Evolutionary conservation across 768 basidiomycete genomes (phyloP).

Genomic region (Hortiboletus campestris): DNA sequence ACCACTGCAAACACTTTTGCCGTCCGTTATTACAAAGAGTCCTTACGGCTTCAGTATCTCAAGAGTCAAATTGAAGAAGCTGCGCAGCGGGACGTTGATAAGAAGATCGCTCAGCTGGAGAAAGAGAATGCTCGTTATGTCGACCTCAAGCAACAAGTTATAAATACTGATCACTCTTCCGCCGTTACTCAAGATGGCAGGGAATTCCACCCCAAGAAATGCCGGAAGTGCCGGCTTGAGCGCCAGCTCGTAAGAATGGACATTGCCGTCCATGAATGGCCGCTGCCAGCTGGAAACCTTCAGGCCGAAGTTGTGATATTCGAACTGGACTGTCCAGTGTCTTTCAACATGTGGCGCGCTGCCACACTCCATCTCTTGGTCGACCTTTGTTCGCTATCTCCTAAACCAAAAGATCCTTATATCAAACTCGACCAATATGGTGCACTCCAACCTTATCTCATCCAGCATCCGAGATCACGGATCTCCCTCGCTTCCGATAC

Average conservation of each 20-base stretch:
- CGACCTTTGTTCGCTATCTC: conserved; percentile 31
- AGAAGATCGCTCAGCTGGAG: conserved; percentile 31
- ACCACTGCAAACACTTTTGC: conserved; percentile 27
- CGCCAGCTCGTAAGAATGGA: conserved; percentile 17
- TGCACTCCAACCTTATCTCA: conserved; percentile 9
- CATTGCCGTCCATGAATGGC: conserved; percentile 48
- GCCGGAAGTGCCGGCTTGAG: conserved; percentile 31
- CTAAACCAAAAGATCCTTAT: conserved; percentile 2
- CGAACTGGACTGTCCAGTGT: conserved; percentile 39
- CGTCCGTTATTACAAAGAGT: conserved; percentile 33
- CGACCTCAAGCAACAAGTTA: conserved; percentile 9
- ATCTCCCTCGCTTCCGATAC: conserved; percentile 22
- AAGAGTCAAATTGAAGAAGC: conserved; percentile 29
- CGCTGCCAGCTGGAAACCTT: conserved; percentile 33
- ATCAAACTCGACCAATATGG: conserved; percentile 12
- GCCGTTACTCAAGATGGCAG: neutral
- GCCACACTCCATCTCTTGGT: conserved; percentile 39
- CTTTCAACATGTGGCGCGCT: conserved; percentile 44
- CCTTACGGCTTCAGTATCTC: conserved; percentile 23
- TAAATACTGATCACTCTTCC: conserved; percentile 4
- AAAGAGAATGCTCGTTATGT: conserved; percentile 21
- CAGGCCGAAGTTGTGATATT: conserved; percentile 37
- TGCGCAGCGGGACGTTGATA: conserved; percentile 20
- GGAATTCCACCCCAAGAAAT: conserved; percentile 3
- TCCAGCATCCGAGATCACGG: conserved; percentile 15